Base-by-base conservation (phyloP, 1,284 basidiomycete genomes). In the Marasmius fiardii region DNA sequence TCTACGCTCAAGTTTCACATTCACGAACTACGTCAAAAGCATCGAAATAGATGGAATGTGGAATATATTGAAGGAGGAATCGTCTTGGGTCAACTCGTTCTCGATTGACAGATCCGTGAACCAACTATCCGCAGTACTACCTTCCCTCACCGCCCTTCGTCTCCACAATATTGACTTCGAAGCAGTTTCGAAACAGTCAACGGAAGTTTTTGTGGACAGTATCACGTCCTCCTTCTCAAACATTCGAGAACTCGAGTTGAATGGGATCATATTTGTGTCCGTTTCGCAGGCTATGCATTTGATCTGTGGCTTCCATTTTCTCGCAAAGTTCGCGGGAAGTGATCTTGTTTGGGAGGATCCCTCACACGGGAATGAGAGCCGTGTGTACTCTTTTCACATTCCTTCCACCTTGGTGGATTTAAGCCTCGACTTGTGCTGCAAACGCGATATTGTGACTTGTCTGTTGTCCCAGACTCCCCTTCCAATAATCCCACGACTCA, bases 391-490 rank as follows among this genome's bases (percentile, higher is more conserved):
- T n/a, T 53, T 28, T 20, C 7, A 43, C 6, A 26, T 58, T 10
- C 57, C 59, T 12, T n/a, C 51, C n/a, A 43, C 45, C 2, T 35
- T 65, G 16, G 43, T 47, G 14, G 56, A 58, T 43, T 49, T 66
- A 14, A 54, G 47, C 10, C 56, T 66, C 1, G 60, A 59, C n/a
- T 43, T 51, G n/a, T 65, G 64, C 47, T 66, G 60, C 44, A 61
- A 66, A 39, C 54, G 64, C 47, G 65, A 66, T 21, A 54, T 66
- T 23, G 41, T 66, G 45, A 52, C 59, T 33, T 65, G 63, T 58
- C 39, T 66, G 24, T 54, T 60, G 10, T 43, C 50, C 5, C 56
- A 60, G 16, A 20, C 53, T 12, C 41, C 60, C 12, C 23, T 63
- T 5, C 65, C 65, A 33, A 35, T 51, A 4, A 60, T 63, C 26